phyloP scores from a whole-genome alignment of 257 asterid species.

The Dorcoceras hygrometricum region DNA sequence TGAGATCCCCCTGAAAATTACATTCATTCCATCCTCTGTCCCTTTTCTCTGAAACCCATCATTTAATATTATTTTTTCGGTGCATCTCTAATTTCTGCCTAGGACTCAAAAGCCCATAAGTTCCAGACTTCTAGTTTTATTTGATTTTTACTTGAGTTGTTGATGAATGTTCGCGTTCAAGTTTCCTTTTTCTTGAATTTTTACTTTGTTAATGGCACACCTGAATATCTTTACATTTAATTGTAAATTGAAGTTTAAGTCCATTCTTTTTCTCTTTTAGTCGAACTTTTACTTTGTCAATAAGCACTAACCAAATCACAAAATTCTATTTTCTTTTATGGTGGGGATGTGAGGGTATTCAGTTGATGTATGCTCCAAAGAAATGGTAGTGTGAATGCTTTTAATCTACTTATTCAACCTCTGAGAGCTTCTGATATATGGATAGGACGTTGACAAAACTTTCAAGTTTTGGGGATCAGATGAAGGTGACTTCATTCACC shows the following conservation, averaged over 20 bases:
- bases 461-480: constrained; percentile 61
- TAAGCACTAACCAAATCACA: background rate
- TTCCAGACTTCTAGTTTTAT: background rate
- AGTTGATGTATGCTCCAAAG: constrained; percentile 4
- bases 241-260: background rate
- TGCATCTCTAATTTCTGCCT: background rate
- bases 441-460: constrained; percentile 66
- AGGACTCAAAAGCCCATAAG: background rate
- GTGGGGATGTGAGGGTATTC: background rate
- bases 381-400: constrained; percentile 16
- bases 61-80: too few relatives aligned
- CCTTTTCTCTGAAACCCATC: background rate
- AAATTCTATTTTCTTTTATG: too few relatives aligned
- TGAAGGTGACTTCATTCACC: constrained; percentile 58
- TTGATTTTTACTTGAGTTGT: background rate
- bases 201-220: background rate
- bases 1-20: background rate
- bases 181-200: background rate
- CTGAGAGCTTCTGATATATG: constrained; percentile 25
- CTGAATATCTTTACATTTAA: background rate
- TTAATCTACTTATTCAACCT: constrained; percentile 19
- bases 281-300: background rate
- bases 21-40: background rate
- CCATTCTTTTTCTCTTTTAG: background rate
- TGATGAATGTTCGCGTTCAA: background rate